phyloP scores from a whole-genome alignment of 768 basidiomycete species.

The Termitomyces sp. region DNA sequence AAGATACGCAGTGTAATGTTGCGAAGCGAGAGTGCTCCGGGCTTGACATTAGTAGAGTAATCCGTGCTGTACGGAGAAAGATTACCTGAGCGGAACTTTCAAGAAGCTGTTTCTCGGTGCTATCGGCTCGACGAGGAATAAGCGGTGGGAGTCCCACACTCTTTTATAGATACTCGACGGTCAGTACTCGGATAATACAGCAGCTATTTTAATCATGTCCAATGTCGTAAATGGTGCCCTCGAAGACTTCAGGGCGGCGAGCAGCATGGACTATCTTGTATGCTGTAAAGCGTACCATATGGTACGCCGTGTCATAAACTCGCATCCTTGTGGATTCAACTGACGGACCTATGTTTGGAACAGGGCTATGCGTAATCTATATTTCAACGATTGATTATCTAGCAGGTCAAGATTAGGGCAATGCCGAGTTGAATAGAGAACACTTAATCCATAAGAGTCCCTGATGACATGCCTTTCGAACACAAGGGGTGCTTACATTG shows the following conservation, averaged over 20 bases:
- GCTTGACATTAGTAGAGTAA: neutral
- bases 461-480: no score
- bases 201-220: neutral
- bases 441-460: neutral
- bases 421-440: neutral
- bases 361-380: neutral
- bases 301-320: neutral
- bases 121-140: neutral
- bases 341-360: neutral
- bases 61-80: neutral
- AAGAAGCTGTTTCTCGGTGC: slow-evolving; percentile 3
- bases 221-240: neutral
- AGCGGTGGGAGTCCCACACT: slow-evolving; percentile 7
- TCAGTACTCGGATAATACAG: slow-evolving; percentile 13
- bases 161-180: slow-evolving; percentile 11
- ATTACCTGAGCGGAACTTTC: neutral
- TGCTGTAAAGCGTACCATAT: neutral
- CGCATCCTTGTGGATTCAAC: neutral
- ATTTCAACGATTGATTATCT: neutral
- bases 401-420: neutral
- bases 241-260: neutral
- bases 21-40: neutral
- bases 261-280: neutral
- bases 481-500: no score
- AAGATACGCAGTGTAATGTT: neutral